Conservation (phyloP, 371 early-diverging fungal genomes). For the Globomyces sp. region DNA sequence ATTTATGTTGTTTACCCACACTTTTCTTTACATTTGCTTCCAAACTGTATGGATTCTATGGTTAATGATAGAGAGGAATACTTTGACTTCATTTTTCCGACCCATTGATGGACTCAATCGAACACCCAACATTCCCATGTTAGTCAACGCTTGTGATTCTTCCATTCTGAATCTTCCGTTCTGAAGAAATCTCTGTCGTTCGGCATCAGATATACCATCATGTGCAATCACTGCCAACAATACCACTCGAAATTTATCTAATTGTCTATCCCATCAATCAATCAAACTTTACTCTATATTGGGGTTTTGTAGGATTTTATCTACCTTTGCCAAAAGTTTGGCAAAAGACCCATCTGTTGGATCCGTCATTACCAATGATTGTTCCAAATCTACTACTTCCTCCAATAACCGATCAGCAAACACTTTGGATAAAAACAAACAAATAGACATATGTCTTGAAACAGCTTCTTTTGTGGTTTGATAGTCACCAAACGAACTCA, state of each 20-base stretch:
- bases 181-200: conserved; percentile 66
- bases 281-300: background rate
- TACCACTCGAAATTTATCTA: conserved; percentile 83
- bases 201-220: conserved; percentile 62
- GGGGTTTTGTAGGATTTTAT: conserved; percentile 4
- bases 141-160: conserved; percentile 75
- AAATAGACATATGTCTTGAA: conserved; percentile 41
- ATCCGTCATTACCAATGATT: conserved; percentile 25
- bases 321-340: background rate
- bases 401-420: conserved; percentile 70
- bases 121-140: conserved; percentile 69
- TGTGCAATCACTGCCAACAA: conserved; percentile 80
- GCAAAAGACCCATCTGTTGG: background rate
- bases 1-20: conserved; percentile 31
- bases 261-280: conserved; percentile 23
- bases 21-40: background rate
- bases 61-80: conserved; percentile 13
- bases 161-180: conserved; percentile 72
- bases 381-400: conserved; percentile 71
- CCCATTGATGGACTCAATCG: conserved; percentile 38
- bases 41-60: conserved; percentile 4
- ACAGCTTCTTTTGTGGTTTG: conserved; percentile 70
- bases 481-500: conserved; percentile 84
- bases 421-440: conserved; percentile 73
- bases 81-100: conserved; percentile 22